Percentiles rank a stretch among this genome's conserved stretches.
phyloP scores from a whole-genome alignment of 108 stramenopile species.

The Thalassiosira profunda region DNA sequence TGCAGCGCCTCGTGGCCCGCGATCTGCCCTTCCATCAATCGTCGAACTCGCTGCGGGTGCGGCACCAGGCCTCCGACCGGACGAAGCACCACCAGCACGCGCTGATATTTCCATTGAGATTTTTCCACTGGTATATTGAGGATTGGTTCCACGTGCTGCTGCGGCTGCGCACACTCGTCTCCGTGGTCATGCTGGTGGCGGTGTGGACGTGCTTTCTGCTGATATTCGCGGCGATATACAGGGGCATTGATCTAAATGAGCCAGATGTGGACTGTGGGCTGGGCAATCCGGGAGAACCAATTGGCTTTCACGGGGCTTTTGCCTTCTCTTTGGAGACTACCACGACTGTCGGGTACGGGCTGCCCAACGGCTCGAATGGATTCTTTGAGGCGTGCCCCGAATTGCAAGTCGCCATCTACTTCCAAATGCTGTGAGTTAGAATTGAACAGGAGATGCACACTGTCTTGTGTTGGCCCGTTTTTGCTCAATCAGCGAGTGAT shows the following conservation, averaged over 20 bases:
- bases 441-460: no score
- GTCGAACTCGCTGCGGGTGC: slow-evolving; percentile 42
- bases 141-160: slow-evolving; percentile 90
- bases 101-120: neutral
- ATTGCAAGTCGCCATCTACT: slow-evolving; percentile 67
- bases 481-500: no score
- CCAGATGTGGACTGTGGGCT: slow-evolving; percentile 63
- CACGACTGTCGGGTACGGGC: slow-evolving; percentile 81
- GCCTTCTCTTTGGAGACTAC: slow-evolving; percentile 85
- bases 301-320: slow-evolving; percentile 57
- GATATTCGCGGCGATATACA: slow-evolving; percentile 71
- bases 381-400: slow-evolving; percentile 80
- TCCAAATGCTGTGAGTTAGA: slow-evolving; percentile 86
- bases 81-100: neutral
- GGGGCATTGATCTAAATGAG: slow-evolving; percentile 43
- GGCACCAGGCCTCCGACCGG: slow-evolving; percentile 19
- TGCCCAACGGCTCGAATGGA: slow-evolving; percentile 54
- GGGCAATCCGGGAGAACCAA: slow-evolving; percentile 37
- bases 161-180: slow-evolving; percentile 41
- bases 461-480: no score
- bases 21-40: slow-evolving; percentile 76
- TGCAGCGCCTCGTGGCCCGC: slow-evolving; percentile 69
- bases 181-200: slow-evolving; percentile 43
- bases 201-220: slow-evolving; percentile 72
- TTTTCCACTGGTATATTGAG: slow-evolving; percentile 30